These are phyloP conservation scores for Cicer cuneatum DNA, from an alignment of 306 rosid genomes.

Conservation along the genomic window DNA sequence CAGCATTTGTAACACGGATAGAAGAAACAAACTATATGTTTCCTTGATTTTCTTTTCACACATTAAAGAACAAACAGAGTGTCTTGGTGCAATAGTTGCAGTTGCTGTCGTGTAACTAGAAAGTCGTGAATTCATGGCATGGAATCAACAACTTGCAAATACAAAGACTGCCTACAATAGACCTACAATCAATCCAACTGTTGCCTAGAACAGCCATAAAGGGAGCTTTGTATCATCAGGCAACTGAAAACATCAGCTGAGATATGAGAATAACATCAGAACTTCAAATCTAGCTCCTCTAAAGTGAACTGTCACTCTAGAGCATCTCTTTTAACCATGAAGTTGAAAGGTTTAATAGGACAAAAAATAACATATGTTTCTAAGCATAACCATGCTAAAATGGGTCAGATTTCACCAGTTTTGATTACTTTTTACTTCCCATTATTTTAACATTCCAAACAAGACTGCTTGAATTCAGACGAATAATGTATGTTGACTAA, in stretches of 20 bases:
- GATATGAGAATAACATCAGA: constrained; percentile 7
- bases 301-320: background rate
- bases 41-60: constrained; percentile 8
- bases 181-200: background rate
- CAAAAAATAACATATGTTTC: constrained; percentile 7
- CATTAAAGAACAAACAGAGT: background rate
- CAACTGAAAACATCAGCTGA: constrained; percentile 12
- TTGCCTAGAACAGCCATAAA: background rate
- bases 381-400: constrained; percentile 10
- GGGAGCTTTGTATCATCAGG: background rate
- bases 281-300: background rate
- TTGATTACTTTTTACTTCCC: background rate
- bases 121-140: background rate
- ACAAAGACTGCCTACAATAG: background rate
- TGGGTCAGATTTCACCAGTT: constrained; percentile 8
- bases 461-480: constrained; percentile 15
- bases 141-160: background rate
- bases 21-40: background rate
- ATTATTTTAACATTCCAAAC: constrained; percentile 28
- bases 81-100: background rate
- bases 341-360: background rate
- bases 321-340: background rate
- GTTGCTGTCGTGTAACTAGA: background rate
- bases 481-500: background rate
- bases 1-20: background rate